phyloP scores from a whole-genome alignment of 78 protist species.

The Tieghemostelium lacteum region DNA sequence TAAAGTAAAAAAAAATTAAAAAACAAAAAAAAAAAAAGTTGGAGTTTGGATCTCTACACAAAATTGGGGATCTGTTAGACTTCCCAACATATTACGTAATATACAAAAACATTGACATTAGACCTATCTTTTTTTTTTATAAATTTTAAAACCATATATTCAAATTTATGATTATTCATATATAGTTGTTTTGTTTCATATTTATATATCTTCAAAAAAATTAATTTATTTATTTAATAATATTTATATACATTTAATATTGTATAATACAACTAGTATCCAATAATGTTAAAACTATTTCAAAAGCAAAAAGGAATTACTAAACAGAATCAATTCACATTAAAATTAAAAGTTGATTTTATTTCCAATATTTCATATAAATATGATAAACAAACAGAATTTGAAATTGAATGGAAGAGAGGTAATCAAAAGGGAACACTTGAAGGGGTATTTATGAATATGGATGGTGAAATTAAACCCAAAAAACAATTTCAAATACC shows the following conservation, averaged over 20 bases:
- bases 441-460: conserved; percentile 3
- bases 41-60: no score
- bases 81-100: no score
- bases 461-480: conserved; percentile 47
- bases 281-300: background rate
- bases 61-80: no score
- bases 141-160: no score
- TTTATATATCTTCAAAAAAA: no score
- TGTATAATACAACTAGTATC: background rate
- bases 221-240: no score
- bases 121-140: no score
- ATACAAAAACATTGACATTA: no score
- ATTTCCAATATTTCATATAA: conserved; percentile 23
- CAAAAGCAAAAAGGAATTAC: background rate
- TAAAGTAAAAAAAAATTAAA: no score
- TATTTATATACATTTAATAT: background rate
- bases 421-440: conserved; percentile 33
- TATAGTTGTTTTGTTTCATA: no score
- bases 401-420: conserved; percentile 50
- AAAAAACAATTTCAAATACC: conserved; percentile 27
- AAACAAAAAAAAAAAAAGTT: no score
- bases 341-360: conserved; percentile 48
- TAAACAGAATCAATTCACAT: conserved; percentile 22
- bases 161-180: no score
- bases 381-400: conserved; percentile 2